A percentile compares a stretch with the other conserved stretches of the same genome.
These are phyloP conservation scores for Linnemannia elongata DNA, from an alignment of 192 early-diverging fungal species.

Conservation along the genomic window DNA sequence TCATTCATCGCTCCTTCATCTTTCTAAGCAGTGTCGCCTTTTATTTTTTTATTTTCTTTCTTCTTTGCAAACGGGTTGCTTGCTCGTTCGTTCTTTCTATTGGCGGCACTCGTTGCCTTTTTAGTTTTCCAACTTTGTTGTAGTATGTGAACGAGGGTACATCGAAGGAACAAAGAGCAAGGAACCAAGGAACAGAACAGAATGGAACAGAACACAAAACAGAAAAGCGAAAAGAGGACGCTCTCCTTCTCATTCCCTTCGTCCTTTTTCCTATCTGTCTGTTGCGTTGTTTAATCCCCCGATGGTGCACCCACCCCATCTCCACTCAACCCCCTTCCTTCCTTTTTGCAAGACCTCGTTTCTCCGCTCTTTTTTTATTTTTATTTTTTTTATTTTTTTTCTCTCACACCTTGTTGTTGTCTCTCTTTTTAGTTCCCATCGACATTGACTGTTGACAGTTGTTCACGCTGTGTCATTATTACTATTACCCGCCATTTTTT, in stretches of 20 bases:
- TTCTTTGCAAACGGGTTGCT: too few species aligned
- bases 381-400: neutral
- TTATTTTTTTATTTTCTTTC: too few species aligned
- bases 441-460: neutral
- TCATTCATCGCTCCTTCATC: too few species aligned
- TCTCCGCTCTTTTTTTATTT: neutral
- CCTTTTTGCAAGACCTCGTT: neutral
- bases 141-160: too few species aligned
- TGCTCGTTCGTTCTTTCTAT: too few species aligned
- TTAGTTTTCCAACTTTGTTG: neutral
- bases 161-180: too few species aligned
- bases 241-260: neutral
- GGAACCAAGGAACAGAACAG: too few species aligned
- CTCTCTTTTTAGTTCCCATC: too few species aligned
- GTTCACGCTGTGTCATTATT: neutral
- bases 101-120: neutral
- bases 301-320: neutral
- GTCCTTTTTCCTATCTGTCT: neutral
- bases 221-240: neutral
- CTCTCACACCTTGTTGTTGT: neutral
- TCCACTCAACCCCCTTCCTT: neutral
- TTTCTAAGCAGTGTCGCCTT: too few species aligned
- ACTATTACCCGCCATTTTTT: too few species aligned
- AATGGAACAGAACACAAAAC: too few species aligned
- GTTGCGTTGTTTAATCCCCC: neutral